phyloP scores from a whole-genome alignment of 108 stramenopile genomes.

The Mayamaea pseudoterrestris region DNA sequence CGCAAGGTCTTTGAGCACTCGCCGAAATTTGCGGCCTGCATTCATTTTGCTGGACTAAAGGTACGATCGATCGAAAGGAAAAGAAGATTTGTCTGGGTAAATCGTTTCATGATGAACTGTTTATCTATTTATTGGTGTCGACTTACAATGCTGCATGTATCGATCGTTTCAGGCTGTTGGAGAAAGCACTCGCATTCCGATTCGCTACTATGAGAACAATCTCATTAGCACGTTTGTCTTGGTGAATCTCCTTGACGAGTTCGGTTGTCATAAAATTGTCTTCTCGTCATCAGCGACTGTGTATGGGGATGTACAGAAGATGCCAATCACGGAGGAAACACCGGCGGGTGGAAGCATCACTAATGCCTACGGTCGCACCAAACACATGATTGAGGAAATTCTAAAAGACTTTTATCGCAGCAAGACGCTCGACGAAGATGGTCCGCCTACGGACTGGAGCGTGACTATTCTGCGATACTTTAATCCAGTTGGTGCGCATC shows the following conservation, averaged over 20 bases:
- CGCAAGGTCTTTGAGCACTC: constrained; percentile 62
- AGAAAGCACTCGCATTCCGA: constrained; percentile 82
- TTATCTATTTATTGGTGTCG: background rate
- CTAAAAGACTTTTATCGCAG: constrained; percentile 82
- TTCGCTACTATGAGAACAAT: constrained; percentile 93
- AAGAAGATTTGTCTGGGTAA: background rate
- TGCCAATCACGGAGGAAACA: constrained; percentile 87
- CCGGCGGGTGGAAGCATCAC: constrained; percentile 85
- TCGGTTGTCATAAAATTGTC: constrained; percentile 75
- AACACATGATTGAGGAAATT: constrained; percentile 98
- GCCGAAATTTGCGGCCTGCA: constrained; percentile 71
- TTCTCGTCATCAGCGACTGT: constrained; percentile 97
- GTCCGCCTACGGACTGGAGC: constrained; percentile 55
- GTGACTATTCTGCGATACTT: constrained; percentile 93
- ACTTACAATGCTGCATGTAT: constrained; percentile 6
- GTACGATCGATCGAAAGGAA: constrained; percentile 1
- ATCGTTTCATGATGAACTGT: background rate
- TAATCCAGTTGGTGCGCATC: constrained; percentile 98
- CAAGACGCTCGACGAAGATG: constrained; percentile 15
- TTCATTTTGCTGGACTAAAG: constrained; percentile 99
- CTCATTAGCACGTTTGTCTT: constrained; percentile 75
- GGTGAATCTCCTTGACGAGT: constrained; percentile 82
- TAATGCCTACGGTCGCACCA: constrained; percentile 98
- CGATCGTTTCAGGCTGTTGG: constrained; percentile 70
- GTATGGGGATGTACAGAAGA: constrained; percentile 83